Base-by-base conservation (phyloP, 2,329 filamentous ascomycete species). In the Epichloe typhina region DNA sequence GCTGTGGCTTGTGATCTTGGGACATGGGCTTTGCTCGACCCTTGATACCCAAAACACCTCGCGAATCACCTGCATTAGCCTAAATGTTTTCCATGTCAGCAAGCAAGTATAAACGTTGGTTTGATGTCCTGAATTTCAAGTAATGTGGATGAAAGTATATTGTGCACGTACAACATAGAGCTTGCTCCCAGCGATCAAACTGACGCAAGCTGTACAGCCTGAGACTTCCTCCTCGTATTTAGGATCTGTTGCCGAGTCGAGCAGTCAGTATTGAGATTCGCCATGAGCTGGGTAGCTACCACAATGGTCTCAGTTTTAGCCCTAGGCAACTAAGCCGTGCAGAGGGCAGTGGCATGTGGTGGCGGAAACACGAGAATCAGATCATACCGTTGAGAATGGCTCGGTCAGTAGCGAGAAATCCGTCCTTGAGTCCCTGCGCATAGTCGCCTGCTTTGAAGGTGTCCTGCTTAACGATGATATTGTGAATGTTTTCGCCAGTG, bases 1-100 rank as follows among this genome's bases (percentile, higher is more conserved):
- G 96, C 68, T 96, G 90, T 41, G 93, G 93, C 73, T 98, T 98
- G 76, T 98, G 93, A 68, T 98, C 93, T 65, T 95, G 95, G n/a
- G 93, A 98, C 54, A 98, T 77, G 49, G 93, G 93, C 74, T 97
- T 98, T 59, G 93, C 93, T 62, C 93, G 82, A 58, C 93, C 93
- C 74, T 97, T 98, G 63, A 98, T 88, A 61, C 93, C 93, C 57
- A 98, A 72, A 26, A 98, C 93, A 64, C 85, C 88, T 74, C 93
- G 83, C 56, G 93, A 98, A 69, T 98, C 93, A 64, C 93, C 93
- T 56, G 93, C 88, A 67, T 98, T 98, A 63, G 88, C 93, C 93
- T 98, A 38, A 6, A 36, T 7, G 15, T 31, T 41, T 31, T 23
- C 15, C 23, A 44, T 40, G 49, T 62, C 50, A 60, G 57, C 52